Evolutionary conservation across 257 asterid genomes (phyloP), one percentile per base, ranked within the genome.

Genomic region (Fraxinus quadrangulata): DNA sequence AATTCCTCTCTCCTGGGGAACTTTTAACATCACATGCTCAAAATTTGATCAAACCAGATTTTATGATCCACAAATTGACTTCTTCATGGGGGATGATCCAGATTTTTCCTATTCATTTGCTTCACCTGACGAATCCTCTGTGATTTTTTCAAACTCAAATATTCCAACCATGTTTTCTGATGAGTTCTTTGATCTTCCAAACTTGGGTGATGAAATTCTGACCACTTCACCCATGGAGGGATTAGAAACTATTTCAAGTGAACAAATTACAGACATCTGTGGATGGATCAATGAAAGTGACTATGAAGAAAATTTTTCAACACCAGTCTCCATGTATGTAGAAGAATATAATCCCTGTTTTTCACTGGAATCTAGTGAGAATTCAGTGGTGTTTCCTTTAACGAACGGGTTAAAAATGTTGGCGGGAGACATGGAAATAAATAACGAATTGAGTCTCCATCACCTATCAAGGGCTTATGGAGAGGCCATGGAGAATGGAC

Each of bases 381-480:
- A 72, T 30, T 84, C 87, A 7, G 40, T 51, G 14, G 61, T 36
- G 4, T 37, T 67, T 8, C 78, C 88, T 9, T 36, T 67, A 2
- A 59, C 24, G 3, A 80, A 75, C 65, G 75, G 59, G 76, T 21
- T 81, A 28, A 36, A 83, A 8, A 23, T 51, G 3, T 33, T 85
- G 67, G 88, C 85, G 31, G 84, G 74, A 21, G 76, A 51, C 19
- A 74, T 73, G 76, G 89, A 85, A 77, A 74, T 81, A 17, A 87
- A 91, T 67, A 81, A 66, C 17, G 87, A 85, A 61, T 51, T 74
- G 31, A 66, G 77, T 45, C 86, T 90, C 2, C 82, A 72, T 42
- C 97, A 91, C 81, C 87, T 91, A 2, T 78, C 88, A 6, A 77
- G 70, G 74, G 98, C 90, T 9, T 89, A 90, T 42, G 93, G 87